phyloP scores from a whole-genome alignment of 352 stramenopile genomes.

The Phytophthora foliorum region DNA sequence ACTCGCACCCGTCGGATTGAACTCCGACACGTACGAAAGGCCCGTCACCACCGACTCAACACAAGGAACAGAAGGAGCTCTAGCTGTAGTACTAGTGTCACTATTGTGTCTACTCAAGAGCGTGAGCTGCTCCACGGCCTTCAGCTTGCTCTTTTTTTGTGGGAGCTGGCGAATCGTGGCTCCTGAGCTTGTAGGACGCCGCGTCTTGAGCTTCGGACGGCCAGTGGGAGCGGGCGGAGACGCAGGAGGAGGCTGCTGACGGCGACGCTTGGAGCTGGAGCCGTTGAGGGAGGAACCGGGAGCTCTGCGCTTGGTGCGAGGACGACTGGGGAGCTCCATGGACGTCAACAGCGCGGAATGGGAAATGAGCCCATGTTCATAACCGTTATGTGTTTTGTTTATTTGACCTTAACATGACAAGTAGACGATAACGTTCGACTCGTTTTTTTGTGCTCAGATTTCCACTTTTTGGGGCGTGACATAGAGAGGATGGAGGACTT shows the following conservation, averaged over 20 bases:
- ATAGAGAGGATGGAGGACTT: neutral
- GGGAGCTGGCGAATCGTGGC: neutral
- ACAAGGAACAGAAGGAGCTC: neutral
- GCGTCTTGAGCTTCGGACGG: conserved; percentile 7
- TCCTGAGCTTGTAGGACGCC: neutral
- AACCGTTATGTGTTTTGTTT: too few relatives aligned
- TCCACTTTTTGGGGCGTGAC: neutral
- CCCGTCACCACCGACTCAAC: neutral
- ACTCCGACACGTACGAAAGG: conserved; percentile 1
- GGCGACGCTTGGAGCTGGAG: conserved; percentile 19
- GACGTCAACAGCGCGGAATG: too few relatives aligned
- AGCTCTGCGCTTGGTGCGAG: conserved; percentile 27
- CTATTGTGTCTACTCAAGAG: conserved; percentile 35
- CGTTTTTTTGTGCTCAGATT: too few relatives aligned
- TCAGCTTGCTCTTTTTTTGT: conserved; percentile 9
- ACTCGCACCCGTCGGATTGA: conserved; percentile 8
- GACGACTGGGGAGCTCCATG: neutral
- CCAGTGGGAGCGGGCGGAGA: neutral
- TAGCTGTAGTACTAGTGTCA: neutral
- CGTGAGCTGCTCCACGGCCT: conserved; percentile 8
- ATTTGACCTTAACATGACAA: too few relatives aligned
- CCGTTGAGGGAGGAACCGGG: neutral
- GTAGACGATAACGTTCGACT: too few relatives aligned
- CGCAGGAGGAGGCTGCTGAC: conserved; percentile 6
- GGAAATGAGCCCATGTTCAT: too few relatives aligned